phyloP scores from a whole-genome alignment of 2,329 filamentous ascomycete species.

The Exserohilum rostratum region DNA sequence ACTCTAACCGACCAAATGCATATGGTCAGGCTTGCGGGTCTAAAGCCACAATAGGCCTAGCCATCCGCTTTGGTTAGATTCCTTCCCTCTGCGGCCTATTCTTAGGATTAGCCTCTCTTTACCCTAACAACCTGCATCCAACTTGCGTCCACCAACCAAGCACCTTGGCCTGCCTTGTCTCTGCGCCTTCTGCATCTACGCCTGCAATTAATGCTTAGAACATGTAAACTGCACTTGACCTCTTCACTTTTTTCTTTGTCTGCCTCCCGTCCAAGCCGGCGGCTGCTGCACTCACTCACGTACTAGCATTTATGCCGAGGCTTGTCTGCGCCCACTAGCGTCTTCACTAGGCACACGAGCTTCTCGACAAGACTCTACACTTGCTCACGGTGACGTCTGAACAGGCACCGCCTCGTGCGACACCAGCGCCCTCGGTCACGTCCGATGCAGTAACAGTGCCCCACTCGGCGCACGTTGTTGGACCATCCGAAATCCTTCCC shows the following conservation, averaged over 20 bases:
- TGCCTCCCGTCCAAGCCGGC: slow-evolving; percentile 1
- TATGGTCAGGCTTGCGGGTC: slow-evolving; percentile 31
- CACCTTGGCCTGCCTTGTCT: slow-evolving; percentile 4
- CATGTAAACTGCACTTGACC: slow-evolving; percentile 13
- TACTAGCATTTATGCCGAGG: background rate
- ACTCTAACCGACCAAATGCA: slow-evolving; percentile 37
- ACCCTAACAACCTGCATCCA: slow-evolving; percentile 5
- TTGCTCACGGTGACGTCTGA: slow-evolving; percentile 10
- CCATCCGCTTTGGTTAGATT: slow-evolving; percentile 26
- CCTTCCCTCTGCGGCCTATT: slow-evolving; percentile 27
- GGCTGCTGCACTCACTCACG: background rate
- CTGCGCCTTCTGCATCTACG: slow-evolving; percentile 17
- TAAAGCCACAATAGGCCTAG: slow-evolving; percentile 24
- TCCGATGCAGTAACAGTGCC: slow-evolving; percentile 2
- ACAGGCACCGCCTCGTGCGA: slow-evolving; percentile 1
- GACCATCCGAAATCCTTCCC: slow-evolving; percentile 1
- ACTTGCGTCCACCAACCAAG: slow-evolving; percentile 1
- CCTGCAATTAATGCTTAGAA: slow-evolving; percentile 16
- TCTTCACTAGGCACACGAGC: background rate
- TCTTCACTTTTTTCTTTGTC: background rate
- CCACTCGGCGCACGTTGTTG: slow-evolving; percentile 11
- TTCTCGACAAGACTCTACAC: background rate
- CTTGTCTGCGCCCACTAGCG: background rate
- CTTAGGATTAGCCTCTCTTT: slow-evolving; percentile 40
- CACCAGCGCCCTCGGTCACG: slow-evolving; percentile 1